These are phyloP conservation scores for Malus asiatica DNA, from an alignment of 306 rosid species.

Conservation along the genomic window DNA sequence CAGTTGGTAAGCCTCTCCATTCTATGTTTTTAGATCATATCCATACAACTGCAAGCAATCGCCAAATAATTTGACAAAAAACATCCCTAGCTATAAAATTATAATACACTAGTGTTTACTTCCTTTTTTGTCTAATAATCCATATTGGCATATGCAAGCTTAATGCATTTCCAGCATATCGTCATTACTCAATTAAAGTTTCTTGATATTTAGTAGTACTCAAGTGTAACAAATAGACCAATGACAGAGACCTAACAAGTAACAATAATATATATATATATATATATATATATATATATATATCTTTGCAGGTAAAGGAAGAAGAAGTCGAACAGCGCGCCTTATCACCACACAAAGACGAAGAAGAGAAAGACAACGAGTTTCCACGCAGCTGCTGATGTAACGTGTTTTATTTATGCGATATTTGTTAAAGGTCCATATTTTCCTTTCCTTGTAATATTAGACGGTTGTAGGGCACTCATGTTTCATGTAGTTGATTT, in stretches of 20 bases:
- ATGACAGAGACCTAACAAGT: neutral
- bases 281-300: neutral
- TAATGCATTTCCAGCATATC: neutral
- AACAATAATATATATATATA: neutral
- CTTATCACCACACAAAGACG: neutral
- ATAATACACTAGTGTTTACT: neutral
- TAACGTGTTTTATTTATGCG: neutral
- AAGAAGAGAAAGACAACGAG: slow-evolving; percentile 4
- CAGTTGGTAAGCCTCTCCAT: slow-evolving; percentile 28
- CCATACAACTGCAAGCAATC: neutral
- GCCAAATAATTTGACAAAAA: neutral
- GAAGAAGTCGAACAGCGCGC: slow-evolving; percentile 5
- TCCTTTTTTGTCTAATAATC: neutral
- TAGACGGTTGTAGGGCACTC: slow-evolving; percentile 20
- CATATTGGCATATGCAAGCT: neutral
- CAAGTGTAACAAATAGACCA: neutral
- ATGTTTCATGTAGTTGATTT: neutral
- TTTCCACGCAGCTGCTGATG: slow-evolving; percentile 11
- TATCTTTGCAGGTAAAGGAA: slow-evolving; percentile 24
- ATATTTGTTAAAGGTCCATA: neutral
- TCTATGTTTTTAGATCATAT: too few relatives aligned
- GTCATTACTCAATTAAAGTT: neutral
- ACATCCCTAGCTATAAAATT: neutral
- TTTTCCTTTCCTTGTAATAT: neutral
- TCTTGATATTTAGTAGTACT: neutral